These are phyloP conservation scores for Penicillium corylophilum DNA, from an alignment of 2,329 filamentous ascomycete genomes.

Conservation along the genomic window DNA sequence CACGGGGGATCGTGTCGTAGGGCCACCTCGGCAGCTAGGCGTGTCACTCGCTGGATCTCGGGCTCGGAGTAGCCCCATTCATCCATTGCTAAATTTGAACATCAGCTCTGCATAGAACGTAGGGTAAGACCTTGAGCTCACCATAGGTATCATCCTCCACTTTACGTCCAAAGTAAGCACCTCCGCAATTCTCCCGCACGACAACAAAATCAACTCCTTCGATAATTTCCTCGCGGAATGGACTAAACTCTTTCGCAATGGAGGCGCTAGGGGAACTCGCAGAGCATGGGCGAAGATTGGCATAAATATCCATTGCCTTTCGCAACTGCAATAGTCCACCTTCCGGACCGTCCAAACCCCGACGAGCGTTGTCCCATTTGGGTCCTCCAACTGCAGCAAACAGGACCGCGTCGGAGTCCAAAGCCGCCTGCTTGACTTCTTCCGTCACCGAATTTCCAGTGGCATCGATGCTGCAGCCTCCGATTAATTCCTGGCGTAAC, in stretches of 20 bases:
- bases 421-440: conserved; percentile 73
- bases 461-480: conserved; percentile 81
- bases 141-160: conserved; percentile 40
- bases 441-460: conserved; percentile 74
- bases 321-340: conserved; percentile 81
- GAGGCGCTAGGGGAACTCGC: conserved; percentile 74
- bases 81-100: conserved; percentile 54
- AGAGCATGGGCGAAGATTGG: conserved; percentile 76
- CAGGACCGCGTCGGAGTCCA: conserved; percentile 78
- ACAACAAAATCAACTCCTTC: conserved; percentile 78
- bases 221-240: conserved; percentile 77
- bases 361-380: conserved; percentile 72
- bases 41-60: conserved; percentile 80
- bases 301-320: conserved; percentile 84
- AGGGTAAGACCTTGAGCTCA: conserved; percentile 2
- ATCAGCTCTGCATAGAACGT: conserved; percentile 49
- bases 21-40: conserved; percentile 75
- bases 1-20: conserved; percentile 68
- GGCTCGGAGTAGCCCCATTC: conserved; percentile 77
- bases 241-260: conserved; percentile 73
- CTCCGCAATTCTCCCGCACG: conserved; percentile 44
- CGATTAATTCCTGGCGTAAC: conserved; percentile 78
- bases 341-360: conserved; percentile 75
- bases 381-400: conserved; percentile 88
- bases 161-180: conserved; percentile 44